A percentile compares a stretch with the other conserved stretches of the same genome.
Conservation (phyloP, 2,329 filamentous ascomycete genomes). For the Shiraia sp. region DNA sequence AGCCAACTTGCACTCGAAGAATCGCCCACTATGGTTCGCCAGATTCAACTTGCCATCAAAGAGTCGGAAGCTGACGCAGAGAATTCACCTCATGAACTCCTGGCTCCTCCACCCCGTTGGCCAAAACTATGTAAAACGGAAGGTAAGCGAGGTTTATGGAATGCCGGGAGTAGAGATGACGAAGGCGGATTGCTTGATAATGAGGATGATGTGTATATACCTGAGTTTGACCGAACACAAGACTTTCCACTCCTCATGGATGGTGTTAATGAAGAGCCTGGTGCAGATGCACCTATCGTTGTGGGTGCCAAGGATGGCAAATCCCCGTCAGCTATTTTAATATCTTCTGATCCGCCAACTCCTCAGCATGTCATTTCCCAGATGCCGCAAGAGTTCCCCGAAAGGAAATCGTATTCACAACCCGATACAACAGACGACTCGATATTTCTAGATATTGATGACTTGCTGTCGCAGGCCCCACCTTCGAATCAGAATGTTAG, state of each 20-base stretch:
- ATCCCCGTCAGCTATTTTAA: constrained; percentile 7
- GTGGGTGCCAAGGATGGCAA: constrained; percentile 27
- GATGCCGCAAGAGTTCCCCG: background rate
- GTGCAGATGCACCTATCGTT: constrained; percentile 7
- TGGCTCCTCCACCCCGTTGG: constrained; percentile 13
- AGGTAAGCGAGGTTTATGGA: constrained; percentile 36
- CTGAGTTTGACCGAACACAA: constrained; percentile 36
- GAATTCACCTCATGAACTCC: background rate
- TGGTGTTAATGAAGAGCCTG: constrained; percentile 9
- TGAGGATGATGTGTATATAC: constrained; percentile 29
- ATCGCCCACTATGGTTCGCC: constrained; percentile 40
- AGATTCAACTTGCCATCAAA: constrained; percentile 40
- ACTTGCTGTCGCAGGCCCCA: constrained; percentile 24
- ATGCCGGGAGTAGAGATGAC: constrained; percentile 38
- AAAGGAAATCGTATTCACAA: too few species aligned
- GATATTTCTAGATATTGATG: constrained; percentile 31
- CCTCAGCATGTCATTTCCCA: constrained; percentile 8
- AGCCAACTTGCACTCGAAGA: constrained; percentile 46
- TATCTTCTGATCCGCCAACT: constrained; percentile 29
- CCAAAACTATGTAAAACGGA: constrained; percentile 19
- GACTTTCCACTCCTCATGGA: constrained; percentile 36
- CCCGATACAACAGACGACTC: background rate
- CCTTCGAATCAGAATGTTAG: constrained; percentile 32
- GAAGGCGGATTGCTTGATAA: constrained; percentile 35
- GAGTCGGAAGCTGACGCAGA: constrained; percentile 37